Conservation (phyloP, 192 early-diverging fungal genomes). For the Helicostylum pulchrum region DNA sequence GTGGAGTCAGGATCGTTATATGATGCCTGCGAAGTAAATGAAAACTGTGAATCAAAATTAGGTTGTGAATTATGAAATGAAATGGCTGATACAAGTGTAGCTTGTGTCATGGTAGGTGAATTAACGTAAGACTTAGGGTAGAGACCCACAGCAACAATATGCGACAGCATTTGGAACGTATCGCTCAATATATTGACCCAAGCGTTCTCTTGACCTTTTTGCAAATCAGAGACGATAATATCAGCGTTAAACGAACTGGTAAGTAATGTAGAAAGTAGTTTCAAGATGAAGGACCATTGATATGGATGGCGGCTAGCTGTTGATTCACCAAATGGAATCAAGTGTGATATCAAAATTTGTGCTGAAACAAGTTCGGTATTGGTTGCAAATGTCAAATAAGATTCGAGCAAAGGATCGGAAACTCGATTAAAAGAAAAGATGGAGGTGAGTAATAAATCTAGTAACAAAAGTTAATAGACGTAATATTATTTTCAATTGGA, state of each 20-base stretch:
- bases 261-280: conserved; percentile 9
- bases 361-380: conserved; percentile 14
- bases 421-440: conserved; percentile 22
- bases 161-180: conserved; percentile 4
- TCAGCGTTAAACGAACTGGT: conserved; percentile 1
- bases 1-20: conserved; percentile 26
- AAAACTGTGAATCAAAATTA: conserved; percentile 10
- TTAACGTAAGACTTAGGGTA: not conserved
- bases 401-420: conserved; percentile 24
- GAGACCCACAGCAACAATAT: conserved; percentile 14
- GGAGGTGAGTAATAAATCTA: conserved; percentile 22
- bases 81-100: not conserved
- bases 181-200: conserved; percentile 7
- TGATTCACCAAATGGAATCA: conserved; percentile 3
- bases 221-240: not conserved
- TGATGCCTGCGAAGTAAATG: conserved; percentile 14
- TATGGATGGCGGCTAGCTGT: conserved; percentile 13
- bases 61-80: conserved; percentile 20
- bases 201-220: conserved; percentile 1
- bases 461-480: not conserved
- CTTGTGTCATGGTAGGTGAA: not conserved
- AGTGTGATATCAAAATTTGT: conserved; percentile 1
- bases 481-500: not conserved
- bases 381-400: conserved; percentile 23
- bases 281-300: conserved; percentile 28